These are phyloP conservation scores for Leishmania tropica DNA, from an alignment of 208 protist species.

Conservation along the genomic window DNA sequence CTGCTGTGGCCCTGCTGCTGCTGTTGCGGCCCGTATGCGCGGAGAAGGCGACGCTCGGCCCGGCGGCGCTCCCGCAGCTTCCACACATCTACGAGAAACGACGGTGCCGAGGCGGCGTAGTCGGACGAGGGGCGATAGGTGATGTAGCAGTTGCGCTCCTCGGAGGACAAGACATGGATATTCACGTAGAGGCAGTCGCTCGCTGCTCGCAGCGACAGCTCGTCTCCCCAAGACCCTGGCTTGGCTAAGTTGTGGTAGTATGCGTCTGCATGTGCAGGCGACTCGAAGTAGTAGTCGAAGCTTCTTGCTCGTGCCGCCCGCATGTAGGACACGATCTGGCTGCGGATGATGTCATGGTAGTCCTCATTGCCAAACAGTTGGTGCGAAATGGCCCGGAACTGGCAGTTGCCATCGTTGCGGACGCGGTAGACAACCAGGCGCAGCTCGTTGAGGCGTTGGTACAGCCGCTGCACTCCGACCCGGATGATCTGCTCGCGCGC, in stretches of 20 bases:
- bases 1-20: not conserved
- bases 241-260: conserved; percentile 70
- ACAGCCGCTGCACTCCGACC: conserved; percentile 57
- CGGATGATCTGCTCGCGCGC: conserved; percentile 67
- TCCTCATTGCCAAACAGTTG: conserved; percentile 84
- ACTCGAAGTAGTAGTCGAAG: conserved; percentile 86
- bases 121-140: conserved; percentile 70
- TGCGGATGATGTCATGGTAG: conserved; percentile 80
- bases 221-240: conserved; percentile 82
- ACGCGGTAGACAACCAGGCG: conserved; percentile 59
- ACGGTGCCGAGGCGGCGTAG: conserved; percentile 47
- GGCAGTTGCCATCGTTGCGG: conserved; percentile 89
- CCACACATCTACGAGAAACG: conserved; percentile 78
- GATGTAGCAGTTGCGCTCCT: conserved; percentile 83
- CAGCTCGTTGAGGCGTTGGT: conserved; percentile 62
- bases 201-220: conserved; percentile 83
- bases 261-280: conserved; percentile 49
- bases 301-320: conserved; percentile 52
- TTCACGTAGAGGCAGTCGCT: conserved; percentile 85
- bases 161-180: conserved; percentile 85
- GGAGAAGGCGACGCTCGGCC: conserved; percentile 17
- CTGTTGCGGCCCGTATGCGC: conserved; percentile 14
- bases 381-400: conserved; percentile 88
- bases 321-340: conserved; percentile 86
- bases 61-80: conserved; percentile 33